These are phyloP conservation scores for Trichophyton schoenleinii DNA, from an alignment of 2,329 filamentous ascomycete genomes.

Conservation along the genomic window DNA sequence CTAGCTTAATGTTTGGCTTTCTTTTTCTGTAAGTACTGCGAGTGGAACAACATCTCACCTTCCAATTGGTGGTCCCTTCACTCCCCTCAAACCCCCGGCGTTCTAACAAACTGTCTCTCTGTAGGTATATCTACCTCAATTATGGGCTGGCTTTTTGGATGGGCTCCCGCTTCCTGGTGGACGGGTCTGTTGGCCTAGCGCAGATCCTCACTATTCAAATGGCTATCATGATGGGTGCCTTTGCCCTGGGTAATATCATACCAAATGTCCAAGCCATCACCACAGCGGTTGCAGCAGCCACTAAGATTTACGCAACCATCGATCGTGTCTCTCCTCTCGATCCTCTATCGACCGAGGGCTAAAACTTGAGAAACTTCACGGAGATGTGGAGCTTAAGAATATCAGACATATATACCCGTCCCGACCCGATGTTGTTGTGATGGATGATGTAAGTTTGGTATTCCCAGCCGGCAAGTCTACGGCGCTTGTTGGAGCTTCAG, in stretches of 20 bases:
- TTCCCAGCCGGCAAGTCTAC: conserved; percentile 33
- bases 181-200: conserved; percentile 47
- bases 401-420: conserved; percentile 39
- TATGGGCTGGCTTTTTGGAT: conserved; percentile 48
- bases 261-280: conserved; percentile 68
- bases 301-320: conserved; percentile 76
- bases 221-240: conserved; percentile 71
- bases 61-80: neutral
- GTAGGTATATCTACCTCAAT: neutral
- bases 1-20: neutral
- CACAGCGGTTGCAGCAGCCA: conserved; percentile 58
- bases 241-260: conserved; percentile 65
- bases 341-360: conserved; percentile 51
- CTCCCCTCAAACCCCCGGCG: too few relatives aligned
- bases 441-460: conserved; percentile 23
- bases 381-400: conserved; percentile 57
- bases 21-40: neutral
- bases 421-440: conserved; percentile 29
- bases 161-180: conserved; percentile 54
- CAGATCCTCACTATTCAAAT: conserved; percentile 64
- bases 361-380: conserved; percentile 53
- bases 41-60: neutral
- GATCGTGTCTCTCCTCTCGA: conserved; percentile 67
- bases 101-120: neutral
- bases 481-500: conserved; percentile 32